Evolutionary conservation across 2,329 filamentous ascomycete species (phyloP).

Genomic region (Verticillium klebahnii): DNA sequence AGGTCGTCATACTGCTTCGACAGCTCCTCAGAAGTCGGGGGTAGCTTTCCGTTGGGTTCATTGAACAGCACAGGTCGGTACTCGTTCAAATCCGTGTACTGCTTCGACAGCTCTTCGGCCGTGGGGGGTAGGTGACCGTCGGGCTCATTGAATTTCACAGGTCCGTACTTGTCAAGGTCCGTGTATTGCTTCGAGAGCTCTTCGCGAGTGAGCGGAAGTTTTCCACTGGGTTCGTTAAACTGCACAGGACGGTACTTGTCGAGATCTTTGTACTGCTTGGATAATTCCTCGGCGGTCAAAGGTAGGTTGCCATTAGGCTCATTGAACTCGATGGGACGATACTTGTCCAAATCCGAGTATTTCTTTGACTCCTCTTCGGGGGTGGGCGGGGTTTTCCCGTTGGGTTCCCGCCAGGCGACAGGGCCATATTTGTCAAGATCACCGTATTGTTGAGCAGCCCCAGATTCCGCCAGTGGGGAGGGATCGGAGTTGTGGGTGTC

Average conservation of each 20-base stretch:
- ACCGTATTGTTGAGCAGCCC: slow-evolving; percentile 20
- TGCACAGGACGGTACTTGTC: slow-evolving; percentile 14
- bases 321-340: slow-evolving; percentile 30
- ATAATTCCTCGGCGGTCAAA: slow-evolving; percentile 9
- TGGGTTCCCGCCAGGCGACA: slow-evolving; percentile 4
- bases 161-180: slow-evolving; percentile 29
- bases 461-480: not conserved
- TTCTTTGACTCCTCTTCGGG: slow-evolving; percentile 19
- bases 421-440: slow-evolving; percentile 29
- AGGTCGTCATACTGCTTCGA: slow-evolving; percentile 35
- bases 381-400: slow-evolving; percentile 21
- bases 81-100: slow-evolving; percentile 30
- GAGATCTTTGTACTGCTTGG: slow-evolving; percentile 17
- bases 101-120: slow-evolving; percentile 31
- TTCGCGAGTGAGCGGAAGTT: slow-evolving; percentile 24
- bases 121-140: slow-evolving; percentile 24
- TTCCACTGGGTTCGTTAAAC: slow-evolving; percentile 30
- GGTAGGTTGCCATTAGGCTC: slow-evolving; percentile 20
- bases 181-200: slow-evolving; percentile 33
- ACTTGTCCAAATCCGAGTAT: slow-evolving; percentile 36
- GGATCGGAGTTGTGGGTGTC: not conserved
- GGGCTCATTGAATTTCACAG: slow-evolving; percentile 30
- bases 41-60: slow-evolving; percentile 33
- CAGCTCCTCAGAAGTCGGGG: slow-evolving; percentile 25
- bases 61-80: slow-evolving; percentile 20